A percentile compares a stretch with the other conserved stretches of the same genome.
phyloP scores from a whole-genome alignment of 768 basidiomycete species.

The Psilocybe subaeruginosa region DNA sequence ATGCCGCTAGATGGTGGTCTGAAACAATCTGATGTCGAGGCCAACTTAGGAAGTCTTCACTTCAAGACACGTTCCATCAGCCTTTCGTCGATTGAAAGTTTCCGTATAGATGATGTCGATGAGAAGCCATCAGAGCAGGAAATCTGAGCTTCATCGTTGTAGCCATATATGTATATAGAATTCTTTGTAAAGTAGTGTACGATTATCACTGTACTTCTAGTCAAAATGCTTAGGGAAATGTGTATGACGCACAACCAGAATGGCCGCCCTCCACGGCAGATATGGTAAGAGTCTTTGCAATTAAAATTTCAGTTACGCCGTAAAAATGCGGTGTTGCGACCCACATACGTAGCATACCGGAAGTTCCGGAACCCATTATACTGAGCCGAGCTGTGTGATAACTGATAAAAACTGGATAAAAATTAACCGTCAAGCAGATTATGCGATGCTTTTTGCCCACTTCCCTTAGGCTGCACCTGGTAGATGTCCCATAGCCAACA shows the following conservation, averaged over 20 bases:
- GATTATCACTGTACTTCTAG: neutral
- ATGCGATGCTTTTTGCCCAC: neutral
- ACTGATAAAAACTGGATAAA: no score
- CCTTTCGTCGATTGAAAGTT: neutral
- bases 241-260: neutral
- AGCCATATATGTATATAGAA: neutral
- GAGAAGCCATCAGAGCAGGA: neutral
- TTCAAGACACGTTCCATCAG: conserved; percentile 1
- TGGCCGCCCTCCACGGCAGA: no score
- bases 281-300: no score
- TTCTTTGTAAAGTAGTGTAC: neutral
- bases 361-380: no score
- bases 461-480: neutral
- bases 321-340: no score
- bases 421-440: no score
- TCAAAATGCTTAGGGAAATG: neutral
- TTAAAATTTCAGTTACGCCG: no score
- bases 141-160: neutral
- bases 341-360: no score
- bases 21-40: conserved; percentile 1
- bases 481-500: neutral
- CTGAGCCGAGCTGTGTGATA: no score
- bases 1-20: neutral
- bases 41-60: neutral
- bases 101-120: neutral